These are phyloP conservation scores for Pseudonitzschia multiseries DNA, from an alignment of 108 stramenopile genomes.

Conservation along the genomic window DNA sequence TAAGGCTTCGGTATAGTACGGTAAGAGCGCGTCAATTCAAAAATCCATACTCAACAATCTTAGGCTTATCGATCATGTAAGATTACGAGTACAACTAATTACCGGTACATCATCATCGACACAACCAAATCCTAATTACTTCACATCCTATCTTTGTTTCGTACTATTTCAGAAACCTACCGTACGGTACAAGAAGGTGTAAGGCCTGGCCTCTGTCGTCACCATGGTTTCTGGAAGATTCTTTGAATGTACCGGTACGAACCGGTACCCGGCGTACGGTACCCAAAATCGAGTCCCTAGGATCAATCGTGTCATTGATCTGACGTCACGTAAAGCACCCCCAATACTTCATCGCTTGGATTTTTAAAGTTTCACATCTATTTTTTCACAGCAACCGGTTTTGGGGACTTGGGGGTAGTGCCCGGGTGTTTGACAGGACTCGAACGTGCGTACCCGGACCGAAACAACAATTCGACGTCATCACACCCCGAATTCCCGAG, in stretches of 20 bases:
- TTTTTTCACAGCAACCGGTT: background rate
- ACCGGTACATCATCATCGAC: no score
- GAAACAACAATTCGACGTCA: constrained; percentile 20
- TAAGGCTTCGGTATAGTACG: no score
- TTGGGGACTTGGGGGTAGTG: background rate
- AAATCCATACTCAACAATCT: no score
- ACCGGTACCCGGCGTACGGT: background rate
- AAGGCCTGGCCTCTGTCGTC: no score
- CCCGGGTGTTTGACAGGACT: background rate
- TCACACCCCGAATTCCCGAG: background rate
- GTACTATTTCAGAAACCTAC: no score
- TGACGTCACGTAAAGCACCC: constrained; percentile 9
- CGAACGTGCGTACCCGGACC: background rate
- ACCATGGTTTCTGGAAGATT: background rate
- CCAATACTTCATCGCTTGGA: background rate
- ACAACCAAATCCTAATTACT: no score
- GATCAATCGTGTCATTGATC: constrained; percentile 10
- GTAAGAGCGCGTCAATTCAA: no score
- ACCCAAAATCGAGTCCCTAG: background rate
- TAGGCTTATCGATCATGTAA: no score
- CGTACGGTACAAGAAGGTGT: no score
- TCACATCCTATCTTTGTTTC: no score
- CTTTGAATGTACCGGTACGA: background rate
- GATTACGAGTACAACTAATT: no score
- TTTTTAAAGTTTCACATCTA: background rate